Evolutionary conservation across 352 stramenopile species (phyloP).

Genomic region (Phytopythium chamaehyphon): DNA sequence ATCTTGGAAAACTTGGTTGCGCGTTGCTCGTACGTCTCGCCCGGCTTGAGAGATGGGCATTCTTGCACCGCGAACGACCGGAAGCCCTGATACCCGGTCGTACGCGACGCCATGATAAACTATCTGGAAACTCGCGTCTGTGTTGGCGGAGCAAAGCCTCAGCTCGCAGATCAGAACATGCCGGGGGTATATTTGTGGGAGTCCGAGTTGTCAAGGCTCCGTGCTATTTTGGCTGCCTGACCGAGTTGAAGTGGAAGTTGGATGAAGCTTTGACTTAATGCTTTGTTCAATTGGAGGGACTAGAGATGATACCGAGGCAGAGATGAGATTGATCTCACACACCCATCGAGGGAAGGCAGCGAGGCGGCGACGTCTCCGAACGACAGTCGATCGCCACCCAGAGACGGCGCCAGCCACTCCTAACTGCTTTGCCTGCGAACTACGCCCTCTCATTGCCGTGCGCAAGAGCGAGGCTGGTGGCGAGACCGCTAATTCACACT

Average conservation of each 20-base stretch:
- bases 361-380: not conserved
- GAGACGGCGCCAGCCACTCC: not conserved
- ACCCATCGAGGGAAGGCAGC: slow-evolving; percentile 5
- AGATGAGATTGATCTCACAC: not conserved
- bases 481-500: not conserved
- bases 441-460: not conserved
- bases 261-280: not conserved
- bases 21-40: slow-evolving; percentile 58
- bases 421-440: slow-evolving; percentile 5
- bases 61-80: slow-evolving; percentile 60
- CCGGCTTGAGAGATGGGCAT: slow-evolving; percentile 73
- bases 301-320: slow-evolving; percentile 1
- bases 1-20: slow-evolving; percentile 79
- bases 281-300: not conserved
- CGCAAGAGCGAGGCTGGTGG: not conserved
- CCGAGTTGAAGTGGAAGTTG: too few species aligned
- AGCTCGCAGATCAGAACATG: too few species aligned
- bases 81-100: slow-evolving; percentile 78
- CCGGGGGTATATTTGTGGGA: too few species aligned
- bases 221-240: too few species aligned
- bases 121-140: not conserved
- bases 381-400: not conserved
- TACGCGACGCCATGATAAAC: slow-evolving; percentile 42
- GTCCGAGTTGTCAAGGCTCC: too few species aligned
- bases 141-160: too few species aligned